These are phyloP conservation scores for Porphyrellus cyaneotinctus DNA, from an alignment of 768 basidiomycete genomes.

Conservation along the genomic window DNA sequence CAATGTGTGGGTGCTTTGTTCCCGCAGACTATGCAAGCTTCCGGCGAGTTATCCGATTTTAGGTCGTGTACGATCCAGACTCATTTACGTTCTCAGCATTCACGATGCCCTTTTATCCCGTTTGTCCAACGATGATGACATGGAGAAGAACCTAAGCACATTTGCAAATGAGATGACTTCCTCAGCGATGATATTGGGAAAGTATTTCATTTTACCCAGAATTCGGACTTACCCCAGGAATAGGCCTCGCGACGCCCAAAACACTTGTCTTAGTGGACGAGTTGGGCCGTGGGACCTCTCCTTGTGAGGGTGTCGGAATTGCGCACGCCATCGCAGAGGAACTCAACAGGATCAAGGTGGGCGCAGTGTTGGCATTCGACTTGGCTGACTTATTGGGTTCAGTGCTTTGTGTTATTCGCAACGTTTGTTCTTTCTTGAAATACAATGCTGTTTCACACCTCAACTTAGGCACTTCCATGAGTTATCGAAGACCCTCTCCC, in stretches of 20 bases:
- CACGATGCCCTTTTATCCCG: conserved; percentile 83
- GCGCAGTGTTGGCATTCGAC: conserved; percentile 10
- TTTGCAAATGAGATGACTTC: conserved; percentile 95
- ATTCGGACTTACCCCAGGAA: neutral
- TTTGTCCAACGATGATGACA: conserved; percentile 90
- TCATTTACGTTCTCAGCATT: conserved; percentile 41
- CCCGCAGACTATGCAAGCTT: conserved; percentile 94
- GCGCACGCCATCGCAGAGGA: conserved; percentile 81
- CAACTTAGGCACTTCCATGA: conserved; percentile 70
- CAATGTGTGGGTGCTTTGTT: conserved; percentile 88
- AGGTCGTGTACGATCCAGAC: neutral
- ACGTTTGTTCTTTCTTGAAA: conserved; percentile 50
- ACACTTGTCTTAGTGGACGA: conserved; percentile 90
- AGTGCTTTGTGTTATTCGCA: conserved; percentile 89
- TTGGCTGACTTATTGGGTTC: neutral
- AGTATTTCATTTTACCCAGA: neutral
- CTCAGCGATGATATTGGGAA: conserved; percentile 86
- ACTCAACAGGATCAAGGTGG: conserved; percentile 67
- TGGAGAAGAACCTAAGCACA: conserved; percentile 87
- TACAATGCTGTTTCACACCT: conserved; percentile 1
- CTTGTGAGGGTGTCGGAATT: conserved; percentile 76
- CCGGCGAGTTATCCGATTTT: conserved; percentile 37
- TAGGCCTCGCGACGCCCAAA: conserved; percentile 65
- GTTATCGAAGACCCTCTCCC: conserved; percentile 68
- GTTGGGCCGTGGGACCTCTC: conserved; percentile 87